Evolutionary conservation across 2,329 filamentous ascomycete genomes (phyloP), one percentile per base, ranked within the genome.

Genomic region (Fusarium guadeloupense): DNA sequence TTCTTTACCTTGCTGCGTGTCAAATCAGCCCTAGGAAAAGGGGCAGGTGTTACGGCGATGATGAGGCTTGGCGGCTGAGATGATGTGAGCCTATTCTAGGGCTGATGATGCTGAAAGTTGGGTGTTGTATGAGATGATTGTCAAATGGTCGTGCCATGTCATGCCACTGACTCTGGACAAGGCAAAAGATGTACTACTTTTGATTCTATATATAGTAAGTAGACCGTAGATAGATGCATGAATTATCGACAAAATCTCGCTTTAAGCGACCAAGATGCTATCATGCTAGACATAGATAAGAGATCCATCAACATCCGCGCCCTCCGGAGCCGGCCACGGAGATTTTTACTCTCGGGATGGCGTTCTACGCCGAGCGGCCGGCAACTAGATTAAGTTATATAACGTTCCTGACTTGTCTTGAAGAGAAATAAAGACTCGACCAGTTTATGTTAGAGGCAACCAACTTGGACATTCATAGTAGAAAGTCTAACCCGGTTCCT

Each of bases 1-100:
- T 62, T 30, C 26, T 14, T 19, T n/a, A n/a, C n/a, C n/a, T n/a
- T n/a, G 19, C 39, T 23, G 33, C 33, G 28, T 44, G 20, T 23
- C 17, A 16, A 20, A 34, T 59, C 59, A 62, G 59, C 45, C 59
- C 45, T 62, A 62, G 34, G 26, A 16, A 48, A 44, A 59, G 58
- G 59, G 59, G 58, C 16, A 52, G 33, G 17, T 17, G 17, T 9
- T 10, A 13, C 9, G 7, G 31, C 31, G 33, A 13, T 17, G 17
- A 4, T 10, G 5, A 4, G 7, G 31, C 31, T 34, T 45, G 28
- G 14, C 35, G 6, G 37, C 16, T 30, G 39, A 41, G 21, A 16
- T 42, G 39, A 42, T 12, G 31, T 23, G 26, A 31, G n/a, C n/a
- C 1, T n/a, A 19, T 16, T 37, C 39, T 19, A 42, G 17, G 21